Base-by-base conservation (phyloP, 345 rosid species). In the Lepidium didymum region DNA sequence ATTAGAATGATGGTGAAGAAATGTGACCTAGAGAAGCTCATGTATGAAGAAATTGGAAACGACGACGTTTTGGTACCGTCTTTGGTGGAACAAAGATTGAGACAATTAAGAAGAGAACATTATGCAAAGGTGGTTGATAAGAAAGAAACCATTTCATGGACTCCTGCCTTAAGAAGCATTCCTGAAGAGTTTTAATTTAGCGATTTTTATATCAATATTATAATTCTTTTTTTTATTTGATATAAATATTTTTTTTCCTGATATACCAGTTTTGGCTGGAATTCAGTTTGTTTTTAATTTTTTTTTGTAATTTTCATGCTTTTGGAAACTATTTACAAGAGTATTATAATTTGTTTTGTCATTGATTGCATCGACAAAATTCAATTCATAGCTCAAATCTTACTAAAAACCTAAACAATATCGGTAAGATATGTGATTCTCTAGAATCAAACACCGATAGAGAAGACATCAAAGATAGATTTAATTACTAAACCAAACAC, bases 31-130 rank as follows among this genome's bases (percentile, higher is more conserved):
- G 45, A 88, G 75, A 72, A 91, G 85, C 12, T 85, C 80, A 78
- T 84, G 78, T 1, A 21, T 2, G 51, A 18, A 16, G 10, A 9
- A 45, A 19, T 87, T 88, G 2, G 85, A 70, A 62, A 84, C 90
- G 75, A 80, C 15, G 96, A 83, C 42, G 67, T 78, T 77, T 75
- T 81, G 25, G 78, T 88, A 31, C 85, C 88, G 21, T 87, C 94
- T 34, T 86, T 82, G 77, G 96, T 67, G 86, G 65, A 53, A 81
- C 91, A 4, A 83, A 88, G 57, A 83, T 88, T 37, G 90, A 94
- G 40, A 84, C 89, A 69, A 83, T 81, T 61, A 87, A 87, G 49
- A 63, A 79, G 44, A 88, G 85, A 14, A 86, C 85, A 62, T 78
- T 68, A 29, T 75, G 80, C 51, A 77, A 91, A n/a, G 86, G 87